Base-by-base conservation (phyloP, 768 basidiomycete species). In the Rossbeevera mucosa region DNA sequence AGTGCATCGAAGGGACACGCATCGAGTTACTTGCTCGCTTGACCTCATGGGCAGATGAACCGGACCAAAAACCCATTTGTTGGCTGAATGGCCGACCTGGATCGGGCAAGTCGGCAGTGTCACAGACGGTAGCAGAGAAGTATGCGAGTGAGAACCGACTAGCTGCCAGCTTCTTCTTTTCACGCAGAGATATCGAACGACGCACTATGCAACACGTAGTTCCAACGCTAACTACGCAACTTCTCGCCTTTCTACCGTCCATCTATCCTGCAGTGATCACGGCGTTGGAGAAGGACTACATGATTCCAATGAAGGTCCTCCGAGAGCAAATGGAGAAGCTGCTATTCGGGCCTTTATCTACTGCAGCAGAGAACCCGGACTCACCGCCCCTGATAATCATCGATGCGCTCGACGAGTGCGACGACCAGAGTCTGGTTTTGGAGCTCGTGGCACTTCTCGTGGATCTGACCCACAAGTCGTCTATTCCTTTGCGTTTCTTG, bases 141-240 rank as follows among this genome's bases (percentile, higher is more conserved):
- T 64, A 58, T 38, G 49, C 52, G 40, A 29, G 21, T 22, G 28
- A 55, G 50, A 16, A 46, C 14, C 61, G 64, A 6, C 61, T 72
- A 9, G 67, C 65, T 26, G 70, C 67, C 0, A 68, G 65, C 44
- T 74, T 71, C 57, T 73, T 73, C 54, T 71, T 73, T 58, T 71
- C 65, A 0, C 55, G 65, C n/a, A 57, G 60, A 13, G 64, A 65
- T 30, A 41, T 55, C 8, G 61, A 57, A 22, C 57, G 69, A 11
- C 62, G 59, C 1, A 57, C 58, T 8, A 61, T 59, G 3, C 56
- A 50, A 25, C 55, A 57, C 11, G 55, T 74, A 5, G 47, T 72
- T 7, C 54, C 71, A 1, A 70, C 72, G 0, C 48, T 74, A 25
- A 66, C 65, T 1, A 66, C 60, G 4, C 72, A 73, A 31, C 53